Evolutionary conservation across 2,329 filamentous ascomycete species (phyloP).

Genomic region (Thielaviopsis euricoi): DNA sequence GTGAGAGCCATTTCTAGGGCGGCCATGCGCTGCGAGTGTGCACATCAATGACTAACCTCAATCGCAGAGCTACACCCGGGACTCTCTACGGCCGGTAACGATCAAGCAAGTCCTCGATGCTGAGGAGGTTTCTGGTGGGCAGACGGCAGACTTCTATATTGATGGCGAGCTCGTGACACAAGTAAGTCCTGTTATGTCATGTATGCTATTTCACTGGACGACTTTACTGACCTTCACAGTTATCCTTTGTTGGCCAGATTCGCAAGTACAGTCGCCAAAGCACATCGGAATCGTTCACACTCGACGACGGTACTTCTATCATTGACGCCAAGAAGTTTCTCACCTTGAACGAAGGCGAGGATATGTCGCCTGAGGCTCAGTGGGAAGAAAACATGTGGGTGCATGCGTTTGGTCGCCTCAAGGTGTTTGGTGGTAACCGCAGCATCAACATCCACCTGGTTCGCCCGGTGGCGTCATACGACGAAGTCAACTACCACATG

Average conservation of each 20-base stretch:
- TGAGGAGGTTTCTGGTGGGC: conserved; percentile 52
- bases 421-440: conserved; percentile 67
- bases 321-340: conserved; percentile 72
- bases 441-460: conserved; percentile 70
- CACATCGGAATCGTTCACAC: conserved; percentile 79
- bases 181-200: conserved; percentile 12
- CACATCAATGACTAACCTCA: not conserved
- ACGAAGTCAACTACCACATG: conserved; percentile 85
- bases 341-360: conserved; percentile 22
- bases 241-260: conserved; percentile 78
- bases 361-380: conserved; percentile 25
- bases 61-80: conserved; percentile 48
- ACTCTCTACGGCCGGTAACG: conserved; percentile 82
- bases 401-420: conserved; percentile 71
- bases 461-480: conserved; percentile 64
- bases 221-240: conserved; percentile 9
- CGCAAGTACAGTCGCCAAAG: conserved; percentile 71
- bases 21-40: not conserved
- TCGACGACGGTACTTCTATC: conserved; percentile 87
- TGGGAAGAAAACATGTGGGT: conserved; percentile 65
- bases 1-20: conserved; percentile 17
- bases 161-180: conserved; percentile 60
- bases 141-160: conserved; percentile 53
- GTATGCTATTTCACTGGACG: too few species aligned
- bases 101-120: conserved; percentile 88